Evolutionary conservation across 2,329 filamentous ascomycete genomes (phyloP), one percentile per base, ranked within the genome.

Genomic region (Colletotrichum sp.): DNA sequence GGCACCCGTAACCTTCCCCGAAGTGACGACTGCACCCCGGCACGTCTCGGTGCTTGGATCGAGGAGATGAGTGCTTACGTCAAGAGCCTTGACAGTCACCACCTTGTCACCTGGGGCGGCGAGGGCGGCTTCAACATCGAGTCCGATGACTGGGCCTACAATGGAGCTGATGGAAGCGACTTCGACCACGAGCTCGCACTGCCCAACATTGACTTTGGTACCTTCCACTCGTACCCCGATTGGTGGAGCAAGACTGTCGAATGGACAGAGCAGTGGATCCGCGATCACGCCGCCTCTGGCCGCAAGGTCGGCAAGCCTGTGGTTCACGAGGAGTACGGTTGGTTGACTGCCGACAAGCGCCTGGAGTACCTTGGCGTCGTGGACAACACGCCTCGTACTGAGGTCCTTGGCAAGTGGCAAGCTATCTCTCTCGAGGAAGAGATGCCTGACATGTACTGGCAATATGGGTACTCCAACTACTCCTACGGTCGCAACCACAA

Each of bases 161-260:
- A 86, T 75, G 87, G 87, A 10, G 80, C 82, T 9, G 88, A 91
- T 75, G 89, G 90, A 6, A 87, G 88, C 28, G 89, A 91, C 78
- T 91, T 90, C 67, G 88, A 90, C 71, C 85, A 84, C 63, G 89
- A 91, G 79, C 79, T 90, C 8, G 78, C 83, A 3, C 81, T 91
- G 4, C 79, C 85, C 18, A 87, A 86, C 72, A 85, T 91, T 62
- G 89, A 91, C 81, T 91, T 90, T 73, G 88, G 89, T 68, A 86
- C 86, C 2, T 90, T 91, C 83, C 90, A 91, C 81, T 86, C 86
- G 0, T 91, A 91, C 79, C 89, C 90, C 0, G 88, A 91, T 79
- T 89, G 87, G 86, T 91, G 89, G 89, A 83, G 80, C 72, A 90
- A 90, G 85, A 89, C 87, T 0, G 82, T 87, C 5, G 83, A 84